Conservation (phyloP, 2,329 filamentous ascomycete species). For the Tolypocladium tundrense region DNA sequence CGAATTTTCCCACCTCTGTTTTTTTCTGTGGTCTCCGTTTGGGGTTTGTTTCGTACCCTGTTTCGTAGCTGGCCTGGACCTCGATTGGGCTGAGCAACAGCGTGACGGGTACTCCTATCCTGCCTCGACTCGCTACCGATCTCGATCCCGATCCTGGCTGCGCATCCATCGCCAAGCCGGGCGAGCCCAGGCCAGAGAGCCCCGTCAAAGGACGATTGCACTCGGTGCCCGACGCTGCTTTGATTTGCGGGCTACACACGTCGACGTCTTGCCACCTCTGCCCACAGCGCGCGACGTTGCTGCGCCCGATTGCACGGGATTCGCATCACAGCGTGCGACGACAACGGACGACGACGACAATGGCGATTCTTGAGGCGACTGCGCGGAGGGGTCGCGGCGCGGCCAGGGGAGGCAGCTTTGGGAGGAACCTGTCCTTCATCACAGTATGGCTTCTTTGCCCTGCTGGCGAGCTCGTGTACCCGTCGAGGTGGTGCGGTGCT, state of each 20-base stretch:
- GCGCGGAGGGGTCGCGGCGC: slow-evolving; percentile 5
- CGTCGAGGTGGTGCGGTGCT: background rate
- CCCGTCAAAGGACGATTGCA: background rate
- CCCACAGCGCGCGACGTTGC: background rate
- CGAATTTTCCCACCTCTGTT: background rate
- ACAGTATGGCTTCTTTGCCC: slow-evolving; percentile 10
- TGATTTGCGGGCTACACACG: background rate
- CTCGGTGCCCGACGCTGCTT: background rate
- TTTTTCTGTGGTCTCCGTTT: background rate
- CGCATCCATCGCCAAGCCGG: background rate
- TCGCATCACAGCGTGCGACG: background rate
- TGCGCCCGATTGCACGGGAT: background rate
- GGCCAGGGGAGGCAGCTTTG: slow-evolving; percentile 5
- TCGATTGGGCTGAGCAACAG: background rate
- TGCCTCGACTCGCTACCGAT: background rate
- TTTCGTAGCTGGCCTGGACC: too few species aligned
- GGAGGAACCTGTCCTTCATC: slow-evolving; percentile 12
- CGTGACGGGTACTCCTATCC: background rate
- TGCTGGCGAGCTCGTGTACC: background rate
- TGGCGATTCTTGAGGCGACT: slow-evolving; percentile 6
- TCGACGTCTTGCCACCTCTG: too few species aligned
- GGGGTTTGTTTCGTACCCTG: background rate
- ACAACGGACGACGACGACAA: background rate
- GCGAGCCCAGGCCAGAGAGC: background rate
- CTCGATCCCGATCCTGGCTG: background rate